Evolutionary conservation across 768 basidiomycete species (phyloP).

Genomic region (Suillus weaverae): DNA sequence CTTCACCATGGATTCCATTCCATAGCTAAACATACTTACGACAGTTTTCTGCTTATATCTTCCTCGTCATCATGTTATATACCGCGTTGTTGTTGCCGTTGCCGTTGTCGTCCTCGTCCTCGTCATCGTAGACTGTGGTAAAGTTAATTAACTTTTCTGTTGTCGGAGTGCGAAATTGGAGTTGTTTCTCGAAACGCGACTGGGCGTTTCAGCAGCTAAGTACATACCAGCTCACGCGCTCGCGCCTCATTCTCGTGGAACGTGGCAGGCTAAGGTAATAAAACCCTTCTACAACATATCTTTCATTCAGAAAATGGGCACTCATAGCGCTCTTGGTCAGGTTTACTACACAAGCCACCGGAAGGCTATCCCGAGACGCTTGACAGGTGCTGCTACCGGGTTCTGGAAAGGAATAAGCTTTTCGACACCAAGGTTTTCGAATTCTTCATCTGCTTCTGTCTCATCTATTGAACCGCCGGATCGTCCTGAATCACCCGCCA

Average conservation of each 20-base stretch:
- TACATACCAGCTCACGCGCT: slow-evolving; percentile 16
- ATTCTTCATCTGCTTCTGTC: slow-evolving; percentile 13
- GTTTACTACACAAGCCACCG: slow-evolving; percentile 32
- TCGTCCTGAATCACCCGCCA: slow-evolving; percentile 13
- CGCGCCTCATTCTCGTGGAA: slow-evolving; percentile 19
- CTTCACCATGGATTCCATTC: not conserved
- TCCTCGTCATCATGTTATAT: not conserved
- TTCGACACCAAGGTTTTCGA: slow-evolving; percentile 18
- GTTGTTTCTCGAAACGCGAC: slow-evolving; percentile 1
- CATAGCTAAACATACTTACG: not conserved
- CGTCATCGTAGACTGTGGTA: not conserved
- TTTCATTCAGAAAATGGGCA: slow-evolving; percentile 4
- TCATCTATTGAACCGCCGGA: not conserved
- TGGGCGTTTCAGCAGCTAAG: not conserved
- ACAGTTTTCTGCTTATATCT: not conserved
- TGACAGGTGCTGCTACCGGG: slow-evolving; percentile 20
- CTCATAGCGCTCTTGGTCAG: slow-evolving; percentile 27
- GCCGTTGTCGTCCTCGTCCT: not conserved
- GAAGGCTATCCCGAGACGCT: slow-evolving; percentile 23
- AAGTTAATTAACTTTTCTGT: not conserved
- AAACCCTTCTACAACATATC: not conserved
- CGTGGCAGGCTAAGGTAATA: slow-evolving; percentile 13
- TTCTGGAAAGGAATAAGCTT: slow-evolving; percentile 26
- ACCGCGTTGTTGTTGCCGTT: not conserved
- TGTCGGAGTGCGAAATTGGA: slow-evolving; percentile 3